Base-by-base conservation (phyloP, 78 protist genomes). In the Monosiga brevicollis region DNA sequence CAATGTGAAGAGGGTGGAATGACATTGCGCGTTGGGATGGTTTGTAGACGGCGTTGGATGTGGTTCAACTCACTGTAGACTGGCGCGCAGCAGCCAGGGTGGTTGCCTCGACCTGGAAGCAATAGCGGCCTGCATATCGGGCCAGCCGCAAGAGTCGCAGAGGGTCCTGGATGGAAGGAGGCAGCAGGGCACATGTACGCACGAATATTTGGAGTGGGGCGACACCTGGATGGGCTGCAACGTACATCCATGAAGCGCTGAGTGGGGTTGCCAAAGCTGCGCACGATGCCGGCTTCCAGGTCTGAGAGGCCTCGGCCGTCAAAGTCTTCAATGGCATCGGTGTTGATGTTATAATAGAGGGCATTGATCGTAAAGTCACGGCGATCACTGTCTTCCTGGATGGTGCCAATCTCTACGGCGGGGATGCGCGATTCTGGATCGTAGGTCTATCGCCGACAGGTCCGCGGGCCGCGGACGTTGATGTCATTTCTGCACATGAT, bases 341-440 rank as follows among this genome's bases (percentile, higher is more conserved):
- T 82, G 85, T 87, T 81, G 35, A 97, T 76, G 86, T 97, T 97
- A 76, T 92, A 97, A 78, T 96, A 97, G 32, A 97, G 78, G 39
- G 96, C 77, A 85, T 97, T 97, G 54, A 96, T 93, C 40, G 98
- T 96, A 75, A 97, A 79, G 84, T 97, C 99, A 25, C 99, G 88
- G 37, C 99, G 76, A 32, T 35, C 49, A 34, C 97, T 96, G 79
- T 97, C 99, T 43, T 94, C 90, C 26, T 36, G 29, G 9, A 98
- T 94, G 29, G 98, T 90, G 24, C 99, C 99, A 6, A 90, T 49
- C 49, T 62, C 42, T 90, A 74, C 76, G 1, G 29, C 79, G 9
- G 74, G 35, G 74, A 70, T 70, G 74, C 74, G 74, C 34, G 34
- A 24, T 32, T 70, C 74, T 20, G 35, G 35, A 32, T 70, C 95